A percentile compares a stretch with the other conserved stretches of the same genome.
Evolutionary conservation across 192 early-diverging fungal genomes (phyloP).

Genomic region (Gonapodya sp.): DNA sequence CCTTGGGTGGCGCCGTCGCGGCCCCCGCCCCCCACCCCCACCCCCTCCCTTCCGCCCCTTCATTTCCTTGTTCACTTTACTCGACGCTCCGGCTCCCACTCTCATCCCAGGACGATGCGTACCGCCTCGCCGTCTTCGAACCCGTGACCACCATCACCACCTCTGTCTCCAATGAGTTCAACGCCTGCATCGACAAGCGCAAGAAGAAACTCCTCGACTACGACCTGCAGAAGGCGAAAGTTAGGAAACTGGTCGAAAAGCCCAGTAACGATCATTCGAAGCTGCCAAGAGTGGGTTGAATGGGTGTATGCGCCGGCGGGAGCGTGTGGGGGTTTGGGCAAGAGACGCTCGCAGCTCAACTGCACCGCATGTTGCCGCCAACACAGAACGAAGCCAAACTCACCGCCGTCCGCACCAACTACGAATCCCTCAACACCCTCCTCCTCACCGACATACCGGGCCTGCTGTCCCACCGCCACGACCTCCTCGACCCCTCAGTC

Average conservation of each 20-base stretch:
- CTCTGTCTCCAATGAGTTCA: slow-evolving; percentile 79
- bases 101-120: slow-evolving; percentile 58
- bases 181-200: slow-evolving; percentile 83
- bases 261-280: slow-evolving; percentile 58
- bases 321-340: slow-evolving; percentile 13
- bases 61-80: background rate
- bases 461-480: slow-evolving; percentile 77
- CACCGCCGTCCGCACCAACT: slow-evolving; percentile 60
- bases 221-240: slow-evolving; percentile 61
- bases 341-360: slow-evolving; percentile 2
- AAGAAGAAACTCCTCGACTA: slow-evolving; percentile 84
- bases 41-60: background rate
- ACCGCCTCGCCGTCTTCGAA: slow-evolving; percentile 76
- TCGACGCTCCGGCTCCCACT: background rate
- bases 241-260: slow-evolving; percentile 74
- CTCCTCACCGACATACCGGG: slow-evolving; percentile 82
- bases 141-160: slow-evolving; percentile 72
- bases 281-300: slow-evolving; percentile 42
- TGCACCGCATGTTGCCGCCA: background rate
- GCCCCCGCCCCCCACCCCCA: background rate
- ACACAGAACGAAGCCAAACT: slow-evolving; percentile 77
- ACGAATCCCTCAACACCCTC: slow-evolving; percentile 70
- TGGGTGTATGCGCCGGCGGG: background rate
- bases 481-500: slow-evolving; percentile 90
- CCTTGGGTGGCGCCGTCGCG: background rate